These are phyloP conservation scores for Neopestalotiopsis clavispora DNA, from an alignment of 2,329 filamentous ascomycete species.

Conservation along the genomic window DNA sequence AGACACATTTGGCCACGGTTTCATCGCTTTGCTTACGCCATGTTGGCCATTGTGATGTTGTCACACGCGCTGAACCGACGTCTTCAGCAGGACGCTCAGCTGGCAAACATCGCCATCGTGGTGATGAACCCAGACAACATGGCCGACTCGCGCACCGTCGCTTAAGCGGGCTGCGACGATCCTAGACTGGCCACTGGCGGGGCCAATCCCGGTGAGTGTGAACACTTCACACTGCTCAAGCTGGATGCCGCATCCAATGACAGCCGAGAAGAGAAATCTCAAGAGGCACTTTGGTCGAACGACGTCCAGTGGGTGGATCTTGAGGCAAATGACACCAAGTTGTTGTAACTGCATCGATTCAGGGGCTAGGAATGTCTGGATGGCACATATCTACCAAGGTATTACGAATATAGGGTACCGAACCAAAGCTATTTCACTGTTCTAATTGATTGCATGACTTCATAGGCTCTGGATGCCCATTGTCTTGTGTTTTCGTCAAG, in stretches of 20 bases:
- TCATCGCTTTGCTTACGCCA: constrained; percentile 48
- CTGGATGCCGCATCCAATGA: neutral
- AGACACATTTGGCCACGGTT: constrained; percentile 41
- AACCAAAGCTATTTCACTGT: no score
- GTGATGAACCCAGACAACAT: neutral
- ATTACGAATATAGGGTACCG: no score
- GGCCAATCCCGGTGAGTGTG: constrained; percentile 1
- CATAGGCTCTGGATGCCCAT: neutral
- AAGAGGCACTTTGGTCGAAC: neutral
- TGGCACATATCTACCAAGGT: neutral
- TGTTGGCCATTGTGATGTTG: constrained; percentile 43
- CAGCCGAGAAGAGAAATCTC: neutral
- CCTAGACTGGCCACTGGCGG: neutral
- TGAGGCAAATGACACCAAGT: neutral
- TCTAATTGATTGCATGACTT: neutral
- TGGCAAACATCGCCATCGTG: neutral
- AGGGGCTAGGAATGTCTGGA: neutral
- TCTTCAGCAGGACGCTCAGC: constrained; percentile 29
- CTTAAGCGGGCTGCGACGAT: neutral
- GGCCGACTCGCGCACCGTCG: neutral
- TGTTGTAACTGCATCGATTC: neutral
- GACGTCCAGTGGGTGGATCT: neutral
- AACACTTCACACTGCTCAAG: neutral
- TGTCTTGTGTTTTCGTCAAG: neutral
- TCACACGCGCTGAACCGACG: constrained; percentile 44